phyloP scores from a whole-genome alignment of 2,329 filamentous ascomycete genomes.

The Canariomyces notabilis region DNA sequence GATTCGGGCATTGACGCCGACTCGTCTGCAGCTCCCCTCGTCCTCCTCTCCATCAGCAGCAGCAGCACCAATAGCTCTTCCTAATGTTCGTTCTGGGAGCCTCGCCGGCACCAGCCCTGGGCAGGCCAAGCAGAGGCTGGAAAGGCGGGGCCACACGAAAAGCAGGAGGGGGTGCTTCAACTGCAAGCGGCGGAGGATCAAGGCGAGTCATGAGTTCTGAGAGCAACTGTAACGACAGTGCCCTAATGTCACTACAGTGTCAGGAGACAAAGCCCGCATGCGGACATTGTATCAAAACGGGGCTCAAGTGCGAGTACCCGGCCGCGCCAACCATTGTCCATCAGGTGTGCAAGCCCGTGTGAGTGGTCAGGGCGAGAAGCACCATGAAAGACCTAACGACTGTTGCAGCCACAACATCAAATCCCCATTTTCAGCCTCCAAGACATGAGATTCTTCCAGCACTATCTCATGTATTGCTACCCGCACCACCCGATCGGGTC shows the following conservation, averaged over 20 bases:
- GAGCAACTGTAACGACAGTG: background rate
- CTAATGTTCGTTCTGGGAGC: background rate
- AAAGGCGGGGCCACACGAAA: constrained; percentile 61
- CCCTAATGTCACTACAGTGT: constrained; percentile 41
- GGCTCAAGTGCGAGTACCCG: constrained; percentile 60
- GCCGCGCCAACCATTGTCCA: constrained; percentile 45
- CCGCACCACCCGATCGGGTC: constrained; percentile 62
- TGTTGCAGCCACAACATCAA: constrained; percentile 47
- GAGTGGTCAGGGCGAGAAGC: background rate
- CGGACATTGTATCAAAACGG: constrained; percentile 58
- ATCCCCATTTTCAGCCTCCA: constrained; percentile 55
- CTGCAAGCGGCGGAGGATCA: constrained; percentile 62
- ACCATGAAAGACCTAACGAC: background rate
- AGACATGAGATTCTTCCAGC: constrained; percentile 66
- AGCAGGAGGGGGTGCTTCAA: constrained; percentile 62
- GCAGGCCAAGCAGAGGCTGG: constrained; percentile 36
- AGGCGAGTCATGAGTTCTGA: constrained; percentile 36
- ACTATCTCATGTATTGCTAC: constrained; percentile 57
- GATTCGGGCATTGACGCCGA: background rate
- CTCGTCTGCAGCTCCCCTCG: background rate
- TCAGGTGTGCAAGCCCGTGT: constrained; percentile 34
- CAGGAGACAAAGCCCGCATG: constrained; percentile 61
- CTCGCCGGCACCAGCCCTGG: constrained; percentile 10
- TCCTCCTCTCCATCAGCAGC: background rate
- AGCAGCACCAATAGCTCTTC: background rate